Evolutionary conservation across 179 eudicot genomes (phyloP), one percentile per base, ranked within the genome.

Genomic region (Kewa caespitosa): DNA sequence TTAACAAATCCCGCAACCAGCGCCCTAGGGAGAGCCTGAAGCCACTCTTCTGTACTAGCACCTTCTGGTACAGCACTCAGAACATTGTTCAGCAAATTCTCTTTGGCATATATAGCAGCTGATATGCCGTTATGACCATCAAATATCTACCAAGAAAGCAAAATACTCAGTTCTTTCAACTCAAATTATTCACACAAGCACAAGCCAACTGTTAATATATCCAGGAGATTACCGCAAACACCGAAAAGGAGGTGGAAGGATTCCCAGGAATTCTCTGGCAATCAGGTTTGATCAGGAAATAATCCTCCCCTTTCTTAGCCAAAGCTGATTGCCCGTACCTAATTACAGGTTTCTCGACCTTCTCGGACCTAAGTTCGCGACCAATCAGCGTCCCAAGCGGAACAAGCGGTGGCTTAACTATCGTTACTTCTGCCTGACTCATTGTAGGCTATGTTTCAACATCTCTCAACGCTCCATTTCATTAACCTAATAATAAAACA

Each of bases 91-190:
- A 91, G 76, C 77, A 91, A 80, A 69, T 87, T 81, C 81, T 89
- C 97, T 80, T 87, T 91, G 0, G 89, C 72, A 75, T 78, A 91
- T 78, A 91, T 84, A 74, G 97, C 97, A 75, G 97, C 97, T 37
- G 97, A 86, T 62, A 88, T 85, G 46, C 97, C 97, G 78, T 91
- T 91, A 81, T 91, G 97, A 38, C 97, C 97, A 84, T 91, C 97
- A 70, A 91, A 90, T 76, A 91, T 88, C 97, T 91, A 73, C 66
- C 38, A 70, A 50, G 1, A 84, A 72, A 72, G 22, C 43, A 55
- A 61, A 73, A 69, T 28, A 3, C 43, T 81, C 38, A 78, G 82
- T 27, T 32, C 14, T 33, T 43, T 33, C n/a, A 41, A 81, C 34
- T 63, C 76, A 74, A 77, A 75, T 12, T 34, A 52, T 30, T 23